Conservation (phyloP, 495 filamentous ascomycete species). For the Letharia columbiana region DNA sequence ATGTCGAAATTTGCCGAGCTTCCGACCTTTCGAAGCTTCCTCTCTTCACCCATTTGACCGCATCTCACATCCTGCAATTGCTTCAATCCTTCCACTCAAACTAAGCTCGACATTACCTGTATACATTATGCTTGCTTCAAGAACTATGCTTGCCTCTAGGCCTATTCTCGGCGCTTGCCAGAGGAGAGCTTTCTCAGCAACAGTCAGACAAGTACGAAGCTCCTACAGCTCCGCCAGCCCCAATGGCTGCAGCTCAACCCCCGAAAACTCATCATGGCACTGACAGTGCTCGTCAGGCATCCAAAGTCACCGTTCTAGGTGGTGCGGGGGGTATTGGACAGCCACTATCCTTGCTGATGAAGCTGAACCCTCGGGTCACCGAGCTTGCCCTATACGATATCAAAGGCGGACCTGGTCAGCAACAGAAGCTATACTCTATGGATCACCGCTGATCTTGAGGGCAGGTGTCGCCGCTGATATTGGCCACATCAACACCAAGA, state of each 20-base stretch:
- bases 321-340: slow-evolving; percentile 97
- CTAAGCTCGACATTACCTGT: not conserved
- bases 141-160: slow-evolving; percentile 32
- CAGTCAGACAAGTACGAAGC: slow-evolving; percentile 69
- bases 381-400: slow-evolving; percentile 98
- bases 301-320: slow-evolving; percentile 94
- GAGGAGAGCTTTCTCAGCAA: slow-evolving; percentile 88
- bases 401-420: slow-evolving; percentile 80
- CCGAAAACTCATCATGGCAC: slow-evolving; percentile 20
- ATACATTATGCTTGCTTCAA: not conserved
- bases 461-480: slow-evolving; percentile 95
- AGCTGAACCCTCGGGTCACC: slow-evolving; percentile 89
- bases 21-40: not conserved
- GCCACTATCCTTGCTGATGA: slow-evolving; percentile 91
- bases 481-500: slow-evolving; percentile 98
- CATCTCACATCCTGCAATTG: not conserved
- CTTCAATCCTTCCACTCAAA: not conserved
- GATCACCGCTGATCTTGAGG: slow-evolving; percentile 13
- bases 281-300: slow-evolving; percentile 54
- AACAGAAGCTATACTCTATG: not conserved
- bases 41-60: not conserved
- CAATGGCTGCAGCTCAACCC: slow-evolving; percentile 5
- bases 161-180: slow-evolving; percentile 63
- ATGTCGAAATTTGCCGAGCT: not conserved
- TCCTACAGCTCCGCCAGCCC: slow-evolving; percentile 23